Base-by-base conservation (phyloP, 2,329 filamentous ascomycete genomes). In the Curvularia hawaiiensis region DNA sequence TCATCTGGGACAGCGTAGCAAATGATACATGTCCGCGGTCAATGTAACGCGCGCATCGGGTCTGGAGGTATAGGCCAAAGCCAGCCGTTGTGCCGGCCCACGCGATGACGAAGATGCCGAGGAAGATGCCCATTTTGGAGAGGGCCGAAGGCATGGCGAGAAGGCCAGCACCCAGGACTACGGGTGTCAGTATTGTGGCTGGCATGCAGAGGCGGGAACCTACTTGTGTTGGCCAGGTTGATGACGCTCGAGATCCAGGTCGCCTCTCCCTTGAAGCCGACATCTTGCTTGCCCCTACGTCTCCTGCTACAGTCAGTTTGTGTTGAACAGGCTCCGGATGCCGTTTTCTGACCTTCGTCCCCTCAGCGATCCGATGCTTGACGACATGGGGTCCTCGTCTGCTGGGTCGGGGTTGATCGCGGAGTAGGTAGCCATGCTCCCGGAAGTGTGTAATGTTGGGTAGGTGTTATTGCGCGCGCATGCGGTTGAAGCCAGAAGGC, bases 221-320 rank as follows among this genome's bases (percentile, higher is more conserved):
- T 83, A 95, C 91, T 99, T 18, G 95, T 99, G 78, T 99, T 99
- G 63, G 98, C 84, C 63, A 99, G 83, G 76, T 99, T 99, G 79
- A 98, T 90, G 65, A 95, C 90, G 75, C 93, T 97, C 79, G 92
- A 97, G 52, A 89, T 77, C 87, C 91, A 96, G 67, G 91, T 90
- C 67, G 95, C 95, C 72, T 93, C 86, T 53, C 95, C 93, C 59
- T 77, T 78, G 41, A 78, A 73, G 50, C 89, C 89, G 55, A 83
- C 85, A 76, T 90, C 87, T 79, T 92, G 92, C 69, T 89, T 88
- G 62, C 84, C 85, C 71, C 87, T 79, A 26, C 77, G 81, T 66
- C 83, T 80, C 74, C 87, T 85, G 56, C 58, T 24, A 22, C 38
- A 47, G 62, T 77, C 56, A 76, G 72, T 56, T 45, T 33, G 22